Conservation (phyloP, 75 land plant genomes). For the Chamaecyparis obtusa region DNA sequence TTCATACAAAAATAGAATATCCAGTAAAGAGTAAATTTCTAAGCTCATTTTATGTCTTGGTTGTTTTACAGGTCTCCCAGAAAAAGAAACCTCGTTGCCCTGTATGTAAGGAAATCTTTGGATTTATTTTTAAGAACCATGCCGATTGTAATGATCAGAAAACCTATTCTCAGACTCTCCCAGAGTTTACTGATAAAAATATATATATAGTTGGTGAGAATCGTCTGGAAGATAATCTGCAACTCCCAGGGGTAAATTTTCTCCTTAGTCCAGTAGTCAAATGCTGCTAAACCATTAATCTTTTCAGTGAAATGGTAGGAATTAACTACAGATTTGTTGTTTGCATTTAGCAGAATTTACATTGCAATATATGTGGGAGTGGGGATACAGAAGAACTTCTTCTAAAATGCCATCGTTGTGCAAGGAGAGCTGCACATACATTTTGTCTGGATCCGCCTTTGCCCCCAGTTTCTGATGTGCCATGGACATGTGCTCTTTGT, state of each 20-base stretch:
- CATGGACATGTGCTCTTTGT: slow-evolving; percentile 38
- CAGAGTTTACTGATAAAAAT: slow-evolving; percentile 8
- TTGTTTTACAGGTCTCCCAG: slow-evolving; percentile 12
- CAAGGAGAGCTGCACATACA: slow-evolving; percentile 27
- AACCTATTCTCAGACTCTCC: slow-evolving; percentile 4
- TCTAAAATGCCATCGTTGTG: slow-evolving; percentile 30
- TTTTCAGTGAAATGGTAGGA: slow-evolving; percentile 3
- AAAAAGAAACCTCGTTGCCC: slow-evolving; percentile 32
- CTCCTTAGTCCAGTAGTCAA: neutral
- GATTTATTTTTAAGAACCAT: slow-evolving; percentile 24
- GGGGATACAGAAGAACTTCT: slow-evolving; percentile 33
- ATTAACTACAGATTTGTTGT: neutral
- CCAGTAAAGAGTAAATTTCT: neutral
- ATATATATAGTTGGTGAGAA: neutral
- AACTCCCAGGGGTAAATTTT: slow-evolving; percentile 4
- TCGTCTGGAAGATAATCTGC: neutral
- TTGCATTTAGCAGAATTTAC: slow-evolving; percentile 19
- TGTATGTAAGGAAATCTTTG: slow-evolving; percentile 36
- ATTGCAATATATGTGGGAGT: slow-evolving; percentile 34
- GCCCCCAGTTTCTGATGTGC: slow-evolving; percentile 27
- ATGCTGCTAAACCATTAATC: neutral
- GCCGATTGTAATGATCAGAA: slow-evolving; percentile 4
- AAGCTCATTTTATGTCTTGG: neutral
- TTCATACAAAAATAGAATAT: neutral
- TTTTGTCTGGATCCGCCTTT: slow-evolving; percentile 47